These are phyloP conservation scores for Lunularia cruciata DNA, from an alignment of 225 moss, liverwort and hornwort genomes.

Conservation along the genomic window DNA sequence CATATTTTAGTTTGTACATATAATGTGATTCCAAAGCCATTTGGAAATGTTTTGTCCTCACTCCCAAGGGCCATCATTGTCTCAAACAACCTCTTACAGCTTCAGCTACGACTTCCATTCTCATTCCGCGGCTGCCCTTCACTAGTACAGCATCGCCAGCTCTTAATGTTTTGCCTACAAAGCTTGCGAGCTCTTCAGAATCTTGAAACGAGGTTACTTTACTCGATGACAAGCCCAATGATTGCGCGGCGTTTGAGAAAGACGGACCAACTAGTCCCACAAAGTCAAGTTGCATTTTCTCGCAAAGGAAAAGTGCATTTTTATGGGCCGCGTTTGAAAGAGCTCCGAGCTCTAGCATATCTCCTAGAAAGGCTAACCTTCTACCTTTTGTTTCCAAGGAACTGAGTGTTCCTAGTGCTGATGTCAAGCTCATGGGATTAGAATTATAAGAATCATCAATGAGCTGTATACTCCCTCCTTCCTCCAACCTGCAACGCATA, in stretches of 20 bases:
- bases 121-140: conserved; percentile 88
- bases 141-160: conserved; percentile 84
- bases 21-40: too few relatives aligned
- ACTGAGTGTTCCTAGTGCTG: conserved; percentile 55
- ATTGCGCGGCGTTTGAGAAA: conserved; percentile 58
- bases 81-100: conserved; percentile 58
- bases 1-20: too few relatives aligned
- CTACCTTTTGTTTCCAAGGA: conserved; percentile 51
- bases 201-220: conserved; percentile 34
- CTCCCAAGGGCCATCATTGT: too few relatives aligned
- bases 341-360: conserved; percentile 88
- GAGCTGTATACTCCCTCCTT: conserved; percentile 45
- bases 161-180: conserved; percentile 39
- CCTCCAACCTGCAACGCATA: conserved; percentile 59
- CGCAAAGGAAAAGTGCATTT: conserved; percentile 60
- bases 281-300: conserved; percentile 51
- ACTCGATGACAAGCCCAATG: conserved; percentile 27
- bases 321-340: conserved; percentile 56
- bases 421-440: conserved; percentile 74
- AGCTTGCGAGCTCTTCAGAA: conserved; percentile 47
- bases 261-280: conserved; percentile 67
- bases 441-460: conserved; percentile 89
- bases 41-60: too few relatives aligned
- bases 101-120: conserved; percentile 76
- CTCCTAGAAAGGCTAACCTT: conserved; percentile 69